phyloP scores from a whole-genome alignment of 257 asterid species.

The Striga asiatica region DNA sequence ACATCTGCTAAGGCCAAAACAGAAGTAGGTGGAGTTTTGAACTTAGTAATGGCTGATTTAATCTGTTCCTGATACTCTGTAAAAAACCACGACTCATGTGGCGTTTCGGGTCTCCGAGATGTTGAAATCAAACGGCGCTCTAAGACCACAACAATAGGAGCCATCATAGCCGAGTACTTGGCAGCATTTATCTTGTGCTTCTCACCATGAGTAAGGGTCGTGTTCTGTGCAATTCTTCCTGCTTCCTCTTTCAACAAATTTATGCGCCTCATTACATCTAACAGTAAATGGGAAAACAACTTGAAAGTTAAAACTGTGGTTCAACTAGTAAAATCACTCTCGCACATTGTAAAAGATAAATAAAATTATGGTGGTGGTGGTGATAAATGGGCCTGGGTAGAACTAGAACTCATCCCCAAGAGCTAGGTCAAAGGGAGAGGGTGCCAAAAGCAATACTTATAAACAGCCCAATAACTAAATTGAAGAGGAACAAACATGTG shows the following conservation, averaged over 20 bases:
- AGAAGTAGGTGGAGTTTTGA: slow-evolving; percentile 84
- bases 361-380: too few relatives aligned
- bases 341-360: slow-evolving; percentile 4
- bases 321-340: slow-evolving; percentile 5
- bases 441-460: too few relatives aligned
- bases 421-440: too few relatives aligned
- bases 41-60: slow-evolving; percentile 62
- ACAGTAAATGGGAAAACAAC: slow-evolving; percentile 14
- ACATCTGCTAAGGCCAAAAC: slow-evolving; percentile 79
- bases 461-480: too few relatives aligned
- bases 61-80: slow-evolving; percentile 70
- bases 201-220: slow-evolving; percentile 69
- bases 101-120: slow-evolving; percentile 85
- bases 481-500: too few relatives aligned
- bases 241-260: slow-evolving; percentile 94
- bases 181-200: slow-evolving; percentile 93
- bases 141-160: slow-evolving; percentile 82
- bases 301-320: slow-evolving; percentile 15
- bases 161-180: slow-evolving; percentile 98
- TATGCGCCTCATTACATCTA: slow-evolving; percentile 95
- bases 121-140: slow-evolving; percentile 97
- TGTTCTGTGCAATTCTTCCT: slow-evolving; percentile 72
- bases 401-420: too few relatives aligned
- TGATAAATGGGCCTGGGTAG: too few relatives aligned
- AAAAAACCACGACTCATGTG: slow-evolving; percentile 82